Conservation (phyloP, 1,284 basidiomycete species). For the Ustilago tritici region DNA sequence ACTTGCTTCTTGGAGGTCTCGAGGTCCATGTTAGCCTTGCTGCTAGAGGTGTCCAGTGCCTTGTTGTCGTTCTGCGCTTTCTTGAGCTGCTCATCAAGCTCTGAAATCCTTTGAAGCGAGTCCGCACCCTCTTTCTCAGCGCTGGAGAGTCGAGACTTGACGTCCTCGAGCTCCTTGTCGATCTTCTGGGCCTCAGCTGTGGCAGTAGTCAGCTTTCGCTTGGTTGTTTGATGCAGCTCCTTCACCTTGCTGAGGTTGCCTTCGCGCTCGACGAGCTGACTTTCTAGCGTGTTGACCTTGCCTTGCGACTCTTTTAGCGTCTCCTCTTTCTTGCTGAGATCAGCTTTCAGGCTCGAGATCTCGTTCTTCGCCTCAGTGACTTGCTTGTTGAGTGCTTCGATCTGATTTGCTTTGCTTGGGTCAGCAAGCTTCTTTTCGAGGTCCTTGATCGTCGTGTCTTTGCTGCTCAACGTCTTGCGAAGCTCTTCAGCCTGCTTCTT, state of each 20-base stretch:
- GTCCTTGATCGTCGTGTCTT: constrained; percentile 23
- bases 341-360: constrained; percentile 8
- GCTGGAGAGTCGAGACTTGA: constrained; percentile 11
- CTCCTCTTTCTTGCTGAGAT: constrained; percentile 6
- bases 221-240: constrained; percentile 15
- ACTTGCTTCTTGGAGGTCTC: constrained; percentile 34
- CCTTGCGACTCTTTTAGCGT: constrained; percentile 13
- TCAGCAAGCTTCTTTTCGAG: constrained; percentile 47
- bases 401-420: constrained; percentile 44
- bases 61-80: constrained; percentile 33
- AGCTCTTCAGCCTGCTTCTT: constrained; percentile 35
- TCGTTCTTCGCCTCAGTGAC: not conserved
- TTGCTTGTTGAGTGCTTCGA: constrained; percentile 19
- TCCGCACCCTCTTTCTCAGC: constrained; percentile 19
- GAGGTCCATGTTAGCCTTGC: constrained; percentile 23
- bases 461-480: constrained; percentile 11
- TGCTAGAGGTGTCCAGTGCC: constrained; percentile 15
- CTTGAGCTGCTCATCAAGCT: constrained; percentile 27
- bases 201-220: constrained; percentile 19
- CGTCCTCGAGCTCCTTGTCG: constrained; percentile 20
- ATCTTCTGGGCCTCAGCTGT: constrained; percentile 14
- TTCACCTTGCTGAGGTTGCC: constrained; percentile 12
- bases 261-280: constrained; percentile 27
- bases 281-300: constrained; percentile 18
- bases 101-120: constrained; percentile 18